Evolutionary conservation across 768 basidiomycete genomes (phyloP), one percentile per base, ranked within the genome.

Genomic region (Auricularia sp.): DNA sequence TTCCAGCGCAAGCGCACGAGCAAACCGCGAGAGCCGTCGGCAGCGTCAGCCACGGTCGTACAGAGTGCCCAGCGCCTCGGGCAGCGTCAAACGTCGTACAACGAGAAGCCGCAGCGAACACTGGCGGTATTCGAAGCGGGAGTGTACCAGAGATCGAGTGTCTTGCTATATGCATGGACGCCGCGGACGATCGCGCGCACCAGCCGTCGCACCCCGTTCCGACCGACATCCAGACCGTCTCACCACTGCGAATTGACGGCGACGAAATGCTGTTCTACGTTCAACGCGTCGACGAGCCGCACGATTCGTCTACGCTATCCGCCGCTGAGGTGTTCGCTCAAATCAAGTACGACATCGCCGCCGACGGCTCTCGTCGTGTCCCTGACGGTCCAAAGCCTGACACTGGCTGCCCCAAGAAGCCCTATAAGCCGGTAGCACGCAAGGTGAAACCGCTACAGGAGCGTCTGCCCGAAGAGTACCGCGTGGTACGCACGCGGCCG

Each of bases 381-480:
- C 56, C 56, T 3, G 34, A 59, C 7, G 56, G 56, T 29, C 56
- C 56, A 10, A 59, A 59, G 24, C 56, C 56, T 8, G 7, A 8
- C 24, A 29, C 24, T 3, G 56, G 56, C 8, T 24, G 56, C 34
- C 56, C 56, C 21, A 59, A 59, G 56, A 59, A 59, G 56, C n/a
- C 5, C 3, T 77, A 75, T 66, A 77, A 77, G 58, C 70, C 69
- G 10, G 75, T 76, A 1, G 74, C 67, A 0, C 39, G 66, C 7
- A 74, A 75, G 61, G 69, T 75, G 2, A 66, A 65, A 54, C 74
- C 75, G 0, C 68, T 76, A 0, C 56, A 69, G 4, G 66, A 68
- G 3, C 63, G 64, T 0, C 61, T 74, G 34, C 72, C 71, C 2
- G 68, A 72, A 3, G 51, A 71, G 29, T 76, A 71, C 56, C 44